phyloP scores from a whole-genome alignment of 495 filamentous ascomycete genomes.

The Tuber borchii region DNA sequence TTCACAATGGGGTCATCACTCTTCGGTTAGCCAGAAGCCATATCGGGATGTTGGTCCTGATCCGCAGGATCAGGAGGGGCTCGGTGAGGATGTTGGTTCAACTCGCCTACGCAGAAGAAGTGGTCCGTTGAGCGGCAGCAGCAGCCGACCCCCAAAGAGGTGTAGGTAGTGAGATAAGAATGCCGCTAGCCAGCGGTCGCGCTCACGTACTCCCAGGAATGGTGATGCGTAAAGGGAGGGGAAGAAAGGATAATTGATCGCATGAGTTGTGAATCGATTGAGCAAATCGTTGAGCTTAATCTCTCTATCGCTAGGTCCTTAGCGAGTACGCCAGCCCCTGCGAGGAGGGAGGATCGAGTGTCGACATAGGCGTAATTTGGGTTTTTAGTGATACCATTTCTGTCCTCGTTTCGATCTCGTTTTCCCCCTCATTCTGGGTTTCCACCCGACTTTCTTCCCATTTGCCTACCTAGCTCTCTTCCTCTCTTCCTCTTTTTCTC shows the following conservation, averaged over 20 bases:
- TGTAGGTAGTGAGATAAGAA: no score
- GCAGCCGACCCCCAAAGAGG: no score
- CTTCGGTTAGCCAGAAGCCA: neutral
- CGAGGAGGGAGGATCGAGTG: neutral
- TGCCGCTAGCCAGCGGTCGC: no score
- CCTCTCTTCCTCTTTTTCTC: neutral
- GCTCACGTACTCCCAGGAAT: no score
- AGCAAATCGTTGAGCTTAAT: no score
- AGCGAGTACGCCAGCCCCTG: neutral
- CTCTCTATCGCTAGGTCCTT: neutral
- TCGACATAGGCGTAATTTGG: neutral
- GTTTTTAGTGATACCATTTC: neutral
- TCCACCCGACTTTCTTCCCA: neutral
- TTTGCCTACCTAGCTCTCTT: neutral
- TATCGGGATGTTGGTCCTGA: neutral
- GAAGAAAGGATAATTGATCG: no score
- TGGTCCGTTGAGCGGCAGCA: no score
- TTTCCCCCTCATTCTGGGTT: neutral
- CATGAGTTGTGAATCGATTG: neutral
- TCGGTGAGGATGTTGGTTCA: no score
- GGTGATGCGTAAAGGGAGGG: no score
- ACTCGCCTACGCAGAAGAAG: no score
- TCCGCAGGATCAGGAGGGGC: no score
- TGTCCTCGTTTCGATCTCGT: neutral
- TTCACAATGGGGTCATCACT: neutral